These are phyloP conservation scores for Eimeria falciformis DNA, from an alignment of 169 alveolate genomes.

Conservation along the genomic window DNA sequence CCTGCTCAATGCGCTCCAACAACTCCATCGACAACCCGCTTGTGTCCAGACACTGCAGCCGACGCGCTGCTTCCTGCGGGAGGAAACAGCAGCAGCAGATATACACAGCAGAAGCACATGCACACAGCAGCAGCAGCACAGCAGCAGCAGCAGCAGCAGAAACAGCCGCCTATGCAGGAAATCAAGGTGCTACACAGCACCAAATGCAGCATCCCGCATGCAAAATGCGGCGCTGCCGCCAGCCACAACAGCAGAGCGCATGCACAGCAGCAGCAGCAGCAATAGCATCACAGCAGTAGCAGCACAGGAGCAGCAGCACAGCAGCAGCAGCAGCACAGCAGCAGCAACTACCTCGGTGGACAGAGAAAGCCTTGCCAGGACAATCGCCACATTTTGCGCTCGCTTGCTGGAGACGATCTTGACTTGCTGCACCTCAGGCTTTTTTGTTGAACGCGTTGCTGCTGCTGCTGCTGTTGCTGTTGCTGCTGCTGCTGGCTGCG, in stretches of 20 bases:
- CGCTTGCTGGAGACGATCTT: slow-evolving; percentile 74
- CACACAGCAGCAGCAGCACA: too few species aligned
- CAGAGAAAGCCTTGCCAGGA: slow-evolving; percentile 79
- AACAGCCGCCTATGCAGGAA: neutral
- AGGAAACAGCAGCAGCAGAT: slow-evolving; percentile 5
- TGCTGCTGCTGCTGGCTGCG: slow-evolving; percentile 37
- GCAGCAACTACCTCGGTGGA: slow-evolving; percentile 66
- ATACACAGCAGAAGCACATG: neutral
- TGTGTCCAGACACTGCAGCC: slow-evolving; percentile 74
- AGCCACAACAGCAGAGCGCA: neutral
- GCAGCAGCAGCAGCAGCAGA: neutral
- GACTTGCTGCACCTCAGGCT: slow-evolving; percentile 36
- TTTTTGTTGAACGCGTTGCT: slow-evolving; percentile 1
- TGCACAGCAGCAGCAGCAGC: neutral
- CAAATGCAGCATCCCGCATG: too few species aligned
- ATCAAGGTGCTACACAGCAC: neutral
- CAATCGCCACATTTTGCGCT: slow-evolving; percentile 82
- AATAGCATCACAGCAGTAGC: neutral
- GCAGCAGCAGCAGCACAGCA: neutral
- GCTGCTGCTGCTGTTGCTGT: neutral
- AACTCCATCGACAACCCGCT: slow-evolving; percentile 78
- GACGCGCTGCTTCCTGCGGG: slow-evolving; percentile 71
- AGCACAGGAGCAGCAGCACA: neutral
- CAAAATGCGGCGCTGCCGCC: too few species aligned
- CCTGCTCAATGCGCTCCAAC: slow-evolving; percentile 79